These are phyloP conservation scores for Cytidiella melzeri DNA, from an alignment of 768 basidiomycete genomes.

Conservation along the genomic window DNA sequence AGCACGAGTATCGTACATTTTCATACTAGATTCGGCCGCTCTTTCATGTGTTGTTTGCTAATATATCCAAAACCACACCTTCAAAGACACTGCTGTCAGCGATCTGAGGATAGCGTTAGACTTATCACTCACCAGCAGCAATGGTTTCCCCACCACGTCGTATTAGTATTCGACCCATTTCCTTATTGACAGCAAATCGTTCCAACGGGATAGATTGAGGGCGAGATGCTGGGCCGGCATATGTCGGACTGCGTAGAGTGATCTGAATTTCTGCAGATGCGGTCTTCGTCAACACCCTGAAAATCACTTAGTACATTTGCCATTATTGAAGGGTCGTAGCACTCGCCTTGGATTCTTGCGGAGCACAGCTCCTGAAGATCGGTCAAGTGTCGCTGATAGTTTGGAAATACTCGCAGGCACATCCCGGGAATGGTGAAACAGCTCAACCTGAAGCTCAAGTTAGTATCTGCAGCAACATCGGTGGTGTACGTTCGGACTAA, in stretches of 20 bases:
- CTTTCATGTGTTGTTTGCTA: background rate
- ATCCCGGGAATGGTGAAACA: slow-evolving; percentile 92
- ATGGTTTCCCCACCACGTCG: slow-evolving; percentile 91
- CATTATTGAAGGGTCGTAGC: background rate
- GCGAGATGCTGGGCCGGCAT: slow-evolving; percentile 39
- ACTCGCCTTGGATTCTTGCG: slow-evolving; percentile 78
- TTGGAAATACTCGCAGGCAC: slow-evolving; percentile 85
- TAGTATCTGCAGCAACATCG: too few species aligned
- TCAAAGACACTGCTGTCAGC: background rate
- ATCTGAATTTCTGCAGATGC: slow-evolving; percentile 84
- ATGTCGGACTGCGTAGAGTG: slow-evolving; percentile 52
- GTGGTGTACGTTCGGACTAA: slow-evolving; percentile 29
- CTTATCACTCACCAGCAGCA: slow-evolving; percentile 74
- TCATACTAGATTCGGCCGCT: background rate
- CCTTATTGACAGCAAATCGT: slow-evolving; percentile 81
- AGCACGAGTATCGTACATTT: background rate
- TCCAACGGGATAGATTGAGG: slow-evolving; percentile 77
- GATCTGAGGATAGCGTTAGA: too few species aligned
- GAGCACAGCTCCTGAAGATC: slow-evolving; percentile 62
- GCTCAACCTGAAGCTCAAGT: slow-evolving; percentile 56
- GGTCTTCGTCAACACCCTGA: slow-evolving; percentile 80
- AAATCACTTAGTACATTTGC: slow-evolving; percentile 5
- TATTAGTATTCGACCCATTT: slow-evolving; percentile 91
- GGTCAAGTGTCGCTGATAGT: slow-evolving; percentile 74
- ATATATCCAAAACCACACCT: slow-evolving; percentile 12